phyloP scores from a whole-genome alignment of 2,329 filamentous ascomycete species.

The Scleromitrula shiraiana region DNA sequence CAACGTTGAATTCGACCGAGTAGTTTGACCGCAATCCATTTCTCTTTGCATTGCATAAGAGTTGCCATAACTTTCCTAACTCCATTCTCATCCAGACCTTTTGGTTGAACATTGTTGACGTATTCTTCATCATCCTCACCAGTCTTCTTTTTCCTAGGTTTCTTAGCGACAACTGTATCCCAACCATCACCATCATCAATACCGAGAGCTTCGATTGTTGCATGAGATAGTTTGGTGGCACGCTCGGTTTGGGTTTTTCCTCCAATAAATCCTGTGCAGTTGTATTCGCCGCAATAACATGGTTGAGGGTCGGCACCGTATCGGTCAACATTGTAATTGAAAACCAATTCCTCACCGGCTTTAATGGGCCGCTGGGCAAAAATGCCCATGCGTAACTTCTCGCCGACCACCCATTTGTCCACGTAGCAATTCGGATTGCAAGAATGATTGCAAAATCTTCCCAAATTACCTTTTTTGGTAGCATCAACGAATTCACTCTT shows the following conservation, averaged over 20 bases:
- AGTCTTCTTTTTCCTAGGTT: conserved; percentile 83
- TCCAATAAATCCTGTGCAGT: conserved; percentile 93
- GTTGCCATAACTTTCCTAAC: conserved; percentile 94
- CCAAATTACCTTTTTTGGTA: conserved; percentile 91
- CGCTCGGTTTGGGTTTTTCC: conserved; percentile 96
- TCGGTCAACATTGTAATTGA: conserved; percentile 99
- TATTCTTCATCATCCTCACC: conserved; percentile 94
- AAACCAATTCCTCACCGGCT: conserved; percentile 89
- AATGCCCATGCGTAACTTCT: conserved; percentile 97
- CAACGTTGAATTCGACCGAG: conserved; percentile 80
- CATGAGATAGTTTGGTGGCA: conserved; percentile 81
- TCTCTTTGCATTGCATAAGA: conserved; percentile 96
- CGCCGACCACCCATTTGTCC: conserved; percentile 97
- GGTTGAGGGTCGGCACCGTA: conserved; percentile 95
- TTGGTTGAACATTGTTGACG: conserved; percentile 78
- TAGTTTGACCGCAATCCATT: conserved; percentile 97
- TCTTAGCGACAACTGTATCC: conserved; percentile 85
- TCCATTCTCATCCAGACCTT: conserved; percentile 69
- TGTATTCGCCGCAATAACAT: conserved; percentile 91
- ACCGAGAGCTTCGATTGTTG: conserved; percentile 88
- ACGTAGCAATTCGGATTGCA: conserved; percentile 99
- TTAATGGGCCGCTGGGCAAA: conserved; percentile 81
- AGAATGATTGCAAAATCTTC: conserved; percentile 97
- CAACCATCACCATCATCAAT: conserved; percentile 89
- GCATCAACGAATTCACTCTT: conserved; percentile 97